Evolutionary conservation across 169 alveolate species (phyloP).

Genomic region (Plasmodium inui): DNA sequence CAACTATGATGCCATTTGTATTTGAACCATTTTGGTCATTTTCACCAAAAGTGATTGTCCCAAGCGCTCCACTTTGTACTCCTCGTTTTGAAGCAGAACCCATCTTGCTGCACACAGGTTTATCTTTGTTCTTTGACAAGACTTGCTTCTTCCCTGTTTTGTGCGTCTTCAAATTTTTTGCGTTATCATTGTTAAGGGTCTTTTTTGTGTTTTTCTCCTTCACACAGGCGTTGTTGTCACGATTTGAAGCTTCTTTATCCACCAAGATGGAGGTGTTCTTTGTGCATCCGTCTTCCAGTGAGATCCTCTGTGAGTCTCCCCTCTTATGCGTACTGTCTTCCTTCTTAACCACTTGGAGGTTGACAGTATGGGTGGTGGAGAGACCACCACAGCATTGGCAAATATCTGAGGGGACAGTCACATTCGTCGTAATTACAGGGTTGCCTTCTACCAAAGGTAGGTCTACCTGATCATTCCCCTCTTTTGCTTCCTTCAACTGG

Average conservation of each 20-base stretch:
- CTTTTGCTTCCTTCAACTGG: background rate
- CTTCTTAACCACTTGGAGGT: background rate
- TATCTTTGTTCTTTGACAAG: background rate
- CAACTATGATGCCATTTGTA: background rate
- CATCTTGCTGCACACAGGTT: background rate
- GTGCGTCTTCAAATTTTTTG: background rate
- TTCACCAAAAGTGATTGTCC: background rate
- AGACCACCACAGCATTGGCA: background rate
- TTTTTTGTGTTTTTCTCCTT: background rate
- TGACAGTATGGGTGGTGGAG: background rate
- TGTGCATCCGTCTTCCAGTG: background rate
- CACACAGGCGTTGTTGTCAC: background rate
- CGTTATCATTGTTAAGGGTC: background rate
- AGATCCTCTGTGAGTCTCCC: background rate
- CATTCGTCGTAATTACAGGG: background rate
- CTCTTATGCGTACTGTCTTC: background rate
- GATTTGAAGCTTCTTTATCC: background rate
- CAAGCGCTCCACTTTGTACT: background rate
- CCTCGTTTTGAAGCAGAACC: background rate
- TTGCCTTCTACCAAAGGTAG: background rate
- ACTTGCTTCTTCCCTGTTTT: background rate
- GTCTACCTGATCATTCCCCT: background rate
- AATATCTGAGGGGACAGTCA: background rate
- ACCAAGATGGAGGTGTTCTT: background rate
- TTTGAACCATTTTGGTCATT: background rate